Base-by-base conservation (phyloP, 2,329 filamentous ascomycete species). In the Dactylellina drechsleri region DNA sequence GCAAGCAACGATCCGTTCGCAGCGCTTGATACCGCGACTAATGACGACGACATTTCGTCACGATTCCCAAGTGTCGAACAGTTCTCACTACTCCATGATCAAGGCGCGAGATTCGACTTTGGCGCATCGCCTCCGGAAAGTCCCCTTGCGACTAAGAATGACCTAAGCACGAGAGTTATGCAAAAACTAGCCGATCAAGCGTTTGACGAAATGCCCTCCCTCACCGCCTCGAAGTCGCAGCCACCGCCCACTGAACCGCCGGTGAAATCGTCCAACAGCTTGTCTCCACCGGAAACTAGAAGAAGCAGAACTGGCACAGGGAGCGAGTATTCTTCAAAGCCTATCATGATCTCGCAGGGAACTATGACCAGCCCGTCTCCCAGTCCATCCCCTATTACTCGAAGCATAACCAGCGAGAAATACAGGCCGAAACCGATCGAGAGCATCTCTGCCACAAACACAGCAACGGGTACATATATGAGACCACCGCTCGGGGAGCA, bases 1-100 rank as follows among this genome's bases (percentile, higher is more conserved):
- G 87, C 89, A 0, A 85, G 86, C 26, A 89, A 87, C 54, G 95
- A 99, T 81, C 95, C 95, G 0, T 99, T 98, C 81, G 92, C 92
- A 16, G 92, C 92, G 0, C 86, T 99, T 26, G 95, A 99, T 81
- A 87, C 90, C 1, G 89, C 87, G 67, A 83, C 86, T 40, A 84
- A 85, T 15, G 76, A 77, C 1, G 95, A 98, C 78, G 94, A 98
- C 80, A 84, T 97, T 26, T 92, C 94, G 0, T 86, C 88, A 28
- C 88, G 91, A 61, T 99, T 97, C 78, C 95, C 95, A 0, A 93
- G 92, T 4, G 85, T 99, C 23, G 93, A 98, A 79, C 92, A 98
- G 78, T 99, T 99, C 80, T 90, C 94, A 2, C 84, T 99, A 16
- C 84, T 97, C 52, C 92, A 96, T 78, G 93, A 98, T 77, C 88